A percentile compares a stretch with the other conserved stretches of the same genome.
Evolutionary conservation across 441 rosid species (phyloP).

Genomic region (Brassica balearica): DNA sequence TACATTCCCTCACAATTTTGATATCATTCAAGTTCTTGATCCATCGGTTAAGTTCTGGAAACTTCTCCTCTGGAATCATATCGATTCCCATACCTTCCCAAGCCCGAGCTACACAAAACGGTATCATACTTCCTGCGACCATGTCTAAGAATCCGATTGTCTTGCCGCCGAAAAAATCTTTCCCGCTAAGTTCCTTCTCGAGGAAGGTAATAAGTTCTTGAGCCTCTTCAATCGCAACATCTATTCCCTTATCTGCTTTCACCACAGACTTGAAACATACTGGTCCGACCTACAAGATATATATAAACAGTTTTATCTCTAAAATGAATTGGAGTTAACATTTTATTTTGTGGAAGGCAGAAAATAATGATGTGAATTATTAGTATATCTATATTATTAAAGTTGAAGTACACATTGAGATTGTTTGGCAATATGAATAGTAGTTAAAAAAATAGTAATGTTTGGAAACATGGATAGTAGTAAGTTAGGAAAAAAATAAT

Average conservation of each 20-base stretch:
- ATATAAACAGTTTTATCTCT: not conserved
- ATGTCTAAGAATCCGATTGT: slow-evolving; percentile 32
- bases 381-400: too few relatives aligned
- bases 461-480: too few relatives aligned
- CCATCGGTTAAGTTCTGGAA: slow-evolving; percentile 31
- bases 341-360: not conserved
- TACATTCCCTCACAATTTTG: slow-evolving; percentile 23
- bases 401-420: too few relatives aligned
- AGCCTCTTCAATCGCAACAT: slow-evolving; percentile 24
- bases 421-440: too few relatives aligned
- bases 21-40: slow-evolving; percentile 2
- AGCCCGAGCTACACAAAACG: not conserved
- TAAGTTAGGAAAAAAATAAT: too few relatives aligned
- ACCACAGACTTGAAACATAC: not conserved
- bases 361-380: not conserved
- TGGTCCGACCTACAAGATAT: slow-evolving; percentile 22
- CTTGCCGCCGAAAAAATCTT: slow-evolving; percentile 33
- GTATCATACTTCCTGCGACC: slow-evolving; percentile 32
- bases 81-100: slow-evolving; percentile 28
- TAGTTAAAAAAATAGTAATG: too few relatives aligned
- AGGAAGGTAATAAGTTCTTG: slow-evolving; percentile 21
- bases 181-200: slow-evolving; percentile 31
- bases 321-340: not conserved
- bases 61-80: slow-evolving; percentile 31
- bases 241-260: slow-evolving; percentile 31